phyloP scores from a whole-genome alignment of 495 filamentous ascomycete species.

The Aspergillus sparsus region DNA sequence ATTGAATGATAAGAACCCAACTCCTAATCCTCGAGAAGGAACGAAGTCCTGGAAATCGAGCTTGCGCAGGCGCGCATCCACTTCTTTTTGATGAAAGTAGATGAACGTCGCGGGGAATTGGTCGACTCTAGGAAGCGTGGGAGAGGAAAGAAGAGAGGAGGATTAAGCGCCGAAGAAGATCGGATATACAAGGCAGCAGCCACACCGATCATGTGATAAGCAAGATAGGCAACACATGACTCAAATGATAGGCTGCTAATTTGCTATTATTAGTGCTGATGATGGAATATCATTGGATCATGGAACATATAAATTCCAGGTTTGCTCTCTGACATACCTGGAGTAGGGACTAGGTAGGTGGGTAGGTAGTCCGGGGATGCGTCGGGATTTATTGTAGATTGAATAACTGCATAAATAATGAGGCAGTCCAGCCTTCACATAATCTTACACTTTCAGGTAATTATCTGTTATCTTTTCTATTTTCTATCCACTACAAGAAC shows the following conservation, averaged over 20 bases:
- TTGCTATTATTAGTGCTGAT: constrained; percentile 25
- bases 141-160: constrained; percentile 21
- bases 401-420: too few species aligned
- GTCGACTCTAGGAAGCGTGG: constrained; percentile 46
- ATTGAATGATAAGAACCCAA: constrained; percentile 19
- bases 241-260: not conserved
- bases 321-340: not conserved
- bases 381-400: too few species aligned
- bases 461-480: too few species aligned
- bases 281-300: not conserved
- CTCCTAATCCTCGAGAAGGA: constrained; percentile 20
- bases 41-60: constrained; percentile 22
- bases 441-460: too few species aligned
- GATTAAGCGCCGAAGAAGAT: constrained; percentile 24
- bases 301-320: not conserved
- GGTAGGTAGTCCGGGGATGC: too few species aligned
- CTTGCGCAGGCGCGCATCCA: constrained; percentile 38
- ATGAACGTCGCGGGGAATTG: constrained; percentile 33
- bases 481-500: too few species aligned
- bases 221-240: constrained; percentile 15
- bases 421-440: too few species aligned
- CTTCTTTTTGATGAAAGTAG: constrained; percentile 15
- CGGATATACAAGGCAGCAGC: constrained; percentile 11
- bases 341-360: too few species aligned
- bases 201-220: constrained; percentile 23